Conservation (phyloP, 805 yeast genomes). For the Aciculoconidium aculeatum region DNA sequence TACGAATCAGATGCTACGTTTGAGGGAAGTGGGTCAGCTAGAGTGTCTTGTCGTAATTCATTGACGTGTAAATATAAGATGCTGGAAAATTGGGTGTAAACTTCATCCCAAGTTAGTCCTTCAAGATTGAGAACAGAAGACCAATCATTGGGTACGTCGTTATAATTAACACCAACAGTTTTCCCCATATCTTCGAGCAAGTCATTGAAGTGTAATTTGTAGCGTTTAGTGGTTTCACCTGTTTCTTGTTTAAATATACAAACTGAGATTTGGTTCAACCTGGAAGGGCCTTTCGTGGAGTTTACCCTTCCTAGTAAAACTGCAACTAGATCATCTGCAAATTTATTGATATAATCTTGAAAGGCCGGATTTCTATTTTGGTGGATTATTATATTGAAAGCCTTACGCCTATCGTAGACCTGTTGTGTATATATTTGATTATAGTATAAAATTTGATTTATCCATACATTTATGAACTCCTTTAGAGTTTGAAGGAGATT, state of each 20-base stretch:
- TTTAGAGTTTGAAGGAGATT: conserved; percentile 30
- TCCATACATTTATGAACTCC: conserved; percentile 45
- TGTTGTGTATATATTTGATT: conserved; percentile 48
- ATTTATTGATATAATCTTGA: conserved; percentile 35
- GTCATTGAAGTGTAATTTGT: conserved; percentile 29
- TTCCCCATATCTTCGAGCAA: conserved; percentile 18
- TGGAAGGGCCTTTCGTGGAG: conserved; percentile 5
- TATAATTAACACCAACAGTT: conserved; percentile 4
- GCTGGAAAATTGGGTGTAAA: conserved; percentile 26
- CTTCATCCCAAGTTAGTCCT: conserved; percentile 26
- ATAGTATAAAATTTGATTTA: conserved; percentile 51
- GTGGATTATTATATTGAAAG: conserved; percentile 38
- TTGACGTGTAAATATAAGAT: conserved; percentile 26
- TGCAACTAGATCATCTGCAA: conserved; percentile 24
- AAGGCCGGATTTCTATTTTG: conserved; percentile 44
- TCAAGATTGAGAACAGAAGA: conserved; percentile 16
- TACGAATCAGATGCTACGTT: no score
- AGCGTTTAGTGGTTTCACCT: conserved; percentile 31
- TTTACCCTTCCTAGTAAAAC: conserved; percentile 5
- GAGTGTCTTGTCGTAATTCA: conserved; percentile 18
- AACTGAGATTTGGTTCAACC: conserved; percentile 28
- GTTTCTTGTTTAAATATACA: conserved; percentile 29
- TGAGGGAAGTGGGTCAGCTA: no score
- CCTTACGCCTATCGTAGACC: conserved; percentile 39
- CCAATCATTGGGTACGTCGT: conserved; percentile 3